phyloP scores from a whole-genome alignment of 371 early-diverging fungal species.

The Lichtheimia corymbifera region DNA sequence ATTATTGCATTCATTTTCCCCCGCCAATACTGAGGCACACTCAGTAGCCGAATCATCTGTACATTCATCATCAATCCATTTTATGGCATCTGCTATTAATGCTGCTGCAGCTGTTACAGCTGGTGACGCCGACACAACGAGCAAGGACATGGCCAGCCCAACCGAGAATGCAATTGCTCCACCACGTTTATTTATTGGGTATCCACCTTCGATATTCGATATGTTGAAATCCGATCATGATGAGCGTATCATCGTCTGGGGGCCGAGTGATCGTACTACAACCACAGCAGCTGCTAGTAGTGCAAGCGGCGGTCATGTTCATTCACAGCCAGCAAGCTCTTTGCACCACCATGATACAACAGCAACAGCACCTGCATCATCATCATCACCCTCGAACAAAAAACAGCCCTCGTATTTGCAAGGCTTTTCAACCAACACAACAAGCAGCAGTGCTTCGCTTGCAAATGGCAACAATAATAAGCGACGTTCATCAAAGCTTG shows the following conservation, averaged over 20 bases:
- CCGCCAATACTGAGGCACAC: constrained; percentile 3
- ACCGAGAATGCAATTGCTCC: constrained; percentile 13
- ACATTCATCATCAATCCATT: constrained; percentile 9
- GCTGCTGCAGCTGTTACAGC: not conserved
- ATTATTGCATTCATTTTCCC: constrained; percentile 14
- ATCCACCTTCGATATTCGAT: constrained; percentile 54
- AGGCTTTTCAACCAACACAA: constrained; percentile 19
- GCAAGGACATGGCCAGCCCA: not conserved
- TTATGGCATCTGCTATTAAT: not conserved
- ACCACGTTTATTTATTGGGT: constrained; percentile 43
- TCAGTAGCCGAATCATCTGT: constrained; percentile 9
- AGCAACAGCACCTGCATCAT: constrained; percentile 19
- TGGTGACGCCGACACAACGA: not conserved
- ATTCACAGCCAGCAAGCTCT: constrained; percentile 18
- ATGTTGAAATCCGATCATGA: constrained; percentile 51
- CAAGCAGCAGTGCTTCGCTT: constrained; percentile 2
- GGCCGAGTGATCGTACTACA: constrained; percentile 26
- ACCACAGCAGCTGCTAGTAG: not conserved
- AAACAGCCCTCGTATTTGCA: constrained; percentile 6
- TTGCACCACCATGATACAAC: constrained; percentile 35
- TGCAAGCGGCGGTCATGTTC: too few species aligned
- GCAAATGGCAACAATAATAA: constrained; percentile 11
- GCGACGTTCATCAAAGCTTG: constrained; percentile 13
- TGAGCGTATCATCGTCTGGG: constrained; percentile 58
- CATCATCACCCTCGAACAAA: constrained; percentile 15